Base-by-base conservation (phyloP, 2,329 filamentous ascomycete genomes). In the Cladosporium sp. region DNA sequence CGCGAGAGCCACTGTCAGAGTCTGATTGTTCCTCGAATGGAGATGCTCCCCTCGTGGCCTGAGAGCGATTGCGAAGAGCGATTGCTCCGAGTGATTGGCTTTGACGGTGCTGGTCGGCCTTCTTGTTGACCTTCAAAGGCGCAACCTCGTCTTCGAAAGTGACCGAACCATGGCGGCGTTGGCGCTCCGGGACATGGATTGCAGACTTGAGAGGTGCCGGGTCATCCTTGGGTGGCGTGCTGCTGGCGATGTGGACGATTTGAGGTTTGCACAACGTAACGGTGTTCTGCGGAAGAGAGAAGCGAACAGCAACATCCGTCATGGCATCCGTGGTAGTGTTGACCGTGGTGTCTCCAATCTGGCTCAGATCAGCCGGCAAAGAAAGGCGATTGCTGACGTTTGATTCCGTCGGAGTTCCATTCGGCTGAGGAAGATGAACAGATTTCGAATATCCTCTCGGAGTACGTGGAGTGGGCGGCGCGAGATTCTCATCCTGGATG, bases 261-360 rank as follows among this genome's bases (percentile, higher is more conserved):
- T 67, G 65, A 22, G 63, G 62, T 47, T 62, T 66, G 38, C 58
- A 60, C 9, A 67, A 57, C 12, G 60, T 63, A 54, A 72, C 68
- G 3, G 64, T 63, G 5, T 62, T 62, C 15, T 59, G 59, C 7
- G 66, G 66, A 30, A 68, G 45, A 0, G 66, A 67, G 52, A 69
- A 68, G 36, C 64, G 65, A n/a, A 67, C 60, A 38, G 65, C 65
- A 20, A 67, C 59, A 51, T 69, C 66, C 6, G 65, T 68, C 39
- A 67, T 56, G 54, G 62, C 61, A 40, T 67, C 62, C 4, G 63
- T 62, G 9, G 56, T 63, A 38, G 56, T 61, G 43, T 62, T 61
- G 41, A 60, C 43, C 2, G 63, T 62, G 15, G 56, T 62, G 19
- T 64, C 64, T 9, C 58, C 59, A 35, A 64, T 54, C 33, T 57